phyloP scores from a whole-genome alignment of 257 asterid species.

The Solanum clarkiae region DNA sequence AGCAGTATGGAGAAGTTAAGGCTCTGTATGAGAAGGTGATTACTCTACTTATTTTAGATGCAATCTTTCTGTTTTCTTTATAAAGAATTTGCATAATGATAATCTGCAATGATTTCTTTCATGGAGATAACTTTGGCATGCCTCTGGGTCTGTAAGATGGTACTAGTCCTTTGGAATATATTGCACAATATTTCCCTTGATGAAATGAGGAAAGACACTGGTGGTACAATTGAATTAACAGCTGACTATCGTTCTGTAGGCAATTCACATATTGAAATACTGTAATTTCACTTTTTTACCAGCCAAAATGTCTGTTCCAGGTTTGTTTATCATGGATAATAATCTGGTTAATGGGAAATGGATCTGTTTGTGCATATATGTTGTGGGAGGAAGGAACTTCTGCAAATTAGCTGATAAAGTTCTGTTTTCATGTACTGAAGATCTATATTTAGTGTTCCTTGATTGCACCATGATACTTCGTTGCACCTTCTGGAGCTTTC shows the following conservation, averaged over 20 bases:
- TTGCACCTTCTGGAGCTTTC: background rate
- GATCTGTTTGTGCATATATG: background rate
- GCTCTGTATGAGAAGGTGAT: slow-evolving; percentile 63
- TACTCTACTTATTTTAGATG: background rate
- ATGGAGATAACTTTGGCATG: background rate
- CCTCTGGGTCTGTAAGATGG: background rate
- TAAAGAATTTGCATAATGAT: background rate
- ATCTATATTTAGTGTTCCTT: background rate
- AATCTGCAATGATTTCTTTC: background rate
- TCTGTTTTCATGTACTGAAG: background rate
- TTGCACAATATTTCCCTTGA: background rate
- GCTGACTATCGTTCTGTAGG: background rate
- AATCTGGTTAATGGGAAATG: background rate
- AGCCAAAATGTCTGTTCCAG: background rate
- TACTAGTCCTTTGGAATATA: background rate
- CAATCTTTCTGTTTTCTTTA: background rate
- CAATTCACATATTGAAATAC: background rate
- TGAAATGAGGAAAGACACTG: background rate
- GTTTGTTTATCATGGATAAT: background rate
- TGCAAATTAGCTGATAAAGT: background rate
- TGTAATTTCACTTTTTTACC: background rate
- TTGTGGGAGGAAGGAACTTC: background rate
- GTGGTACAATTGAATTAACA: background rate
- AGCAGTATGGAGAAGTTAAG: slow-evolving; percentile 69
- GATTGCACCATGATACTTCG: background rate